These are phyloP conservation scores for Ramaria sp. DNA, from an alignment of 768 basidiomycete genomes.

Conservation along the genomic window DNA sequence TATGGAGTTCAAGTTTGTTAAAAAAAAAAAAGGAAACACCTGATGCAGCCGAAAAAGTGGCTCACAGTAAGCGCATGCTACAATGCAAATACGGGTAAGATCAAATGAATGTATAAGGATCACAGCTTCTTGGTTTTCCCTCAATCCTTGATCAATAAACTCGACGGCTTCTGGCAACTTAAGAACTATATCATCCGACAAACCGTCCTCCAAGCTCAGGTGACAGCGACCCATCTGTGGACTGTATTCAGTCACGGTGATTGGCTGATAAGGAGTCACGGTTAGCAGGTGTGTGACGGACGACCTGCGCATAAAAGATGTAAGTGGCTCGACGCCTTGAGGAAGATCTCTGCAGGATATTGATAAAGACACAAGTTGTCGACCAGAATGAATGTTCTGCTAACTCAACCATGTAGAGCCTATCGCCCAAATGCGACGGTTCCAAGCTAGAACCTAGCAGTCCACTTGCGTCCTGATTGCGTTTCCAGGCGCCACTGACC, in stretches of 20 bases:
- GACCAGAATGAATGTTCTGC: background rate
- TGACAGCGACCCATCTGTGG: constrained; percentile 6
- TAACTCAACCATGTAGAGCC: constrained; percentile 5
- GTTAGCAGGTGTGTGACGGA: constrained; percentile 5
- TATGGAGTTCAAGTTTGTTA: background rate
- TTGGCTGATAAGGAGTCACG: constrained; percentile 3
- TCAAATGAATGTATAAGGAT: constrained; percentile 9
- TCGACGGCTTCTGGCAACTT: constrained; percentile 6
- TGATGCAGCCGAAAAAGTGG: background rate
- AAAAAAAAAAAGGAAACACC: background rate
- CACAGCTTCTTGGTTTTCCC: background rate
- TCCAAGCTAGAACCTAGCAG: background rate
- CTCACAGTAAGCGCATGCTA: constrained; percentile 7
- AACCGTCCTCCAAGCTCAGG: background rate
- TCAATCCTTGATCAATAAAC: constrained; percentile 5
- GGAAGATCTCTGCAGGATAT: constrained; percentile 6
- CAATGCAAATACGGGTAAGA: constrained; percentile 3
- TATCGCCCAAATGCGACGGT: constrained; percentile 3
- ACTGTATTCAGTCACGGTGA: constrained; percentile 4
- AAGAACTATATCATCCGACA: constrained; percentile 7
- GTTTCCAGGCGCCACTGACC: constrained; percentile 4
- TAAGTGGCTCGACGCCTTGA: background rate
- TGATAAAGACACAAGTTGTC: background rate
- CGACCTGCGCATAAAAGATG: constrained; percentile 2
- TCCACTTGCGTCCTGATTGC: constrained; percentile 4